A percentile compares a stretch with the other conserved stretches of the same genome.
Conservation (phyloP, 106 monocot genomes). For the Platanthera zijinensis region DNA sequence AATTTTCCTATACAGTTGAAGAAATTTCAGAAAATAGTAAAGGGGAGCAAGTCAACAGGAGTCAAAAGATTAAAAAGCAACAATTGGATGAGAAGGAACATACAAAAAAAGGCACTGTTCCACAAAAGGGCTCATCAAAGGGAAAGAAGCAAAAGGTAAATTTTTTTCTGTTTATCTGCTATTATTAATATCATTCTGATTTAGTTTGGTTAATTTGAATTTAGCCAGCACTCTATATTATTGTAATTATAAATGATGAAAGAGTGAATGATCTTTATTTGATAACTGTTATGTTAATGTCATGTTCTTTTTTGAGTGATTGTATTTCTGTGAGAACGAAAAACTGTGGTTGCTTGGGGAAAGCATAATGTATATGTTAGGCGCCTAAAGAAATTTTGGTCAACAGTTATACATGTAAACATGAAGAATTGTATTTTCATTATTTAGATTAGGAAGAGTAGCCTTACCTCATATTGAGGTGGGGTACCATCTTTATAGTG, state of each 20-base stretch:
- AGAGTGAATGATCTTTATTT: neutral
- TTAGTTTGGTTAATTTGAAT: neutral
- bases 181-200: neutral
- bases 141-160: slow-evolving; percentile 82
- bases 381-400: neutral
- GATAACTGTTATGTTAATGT: neutral
- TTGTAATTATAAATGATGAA: neutral
- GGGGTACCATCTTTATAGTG: too few relatives aligned
- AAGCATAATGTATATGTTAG: neutral
- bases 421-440: neutral
- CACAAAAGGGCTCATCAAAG: slow-evolving; percentile 34
- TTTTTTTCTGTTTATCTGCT: neutral
- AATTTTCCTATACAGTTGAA: slow-evolving; percentile 17
- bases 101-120: slow-evolving; percentile 19
- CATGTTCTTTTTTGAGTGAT: neutral
- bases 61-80: slow-evolving; percentile 32
- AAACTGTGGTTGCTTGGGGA: neutral
- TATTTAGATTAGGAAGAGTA: too few relatives aligned
- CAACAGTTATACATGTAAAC: neutral
- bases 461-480: too few relatives aligned
- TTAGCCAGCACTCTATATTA: neutral
- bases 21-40: slow-evolving; percentile 15
- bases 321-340: neutral
- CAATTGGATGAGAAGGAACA: slow-evolving; percentile 18
- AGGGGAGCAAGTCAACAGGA: slow-evolving; percentile 27